Base-by-base conservation (phyloP, 2,329 filamentous ascomycete genomes). In the Ramularia collo-cygni region DNA sequence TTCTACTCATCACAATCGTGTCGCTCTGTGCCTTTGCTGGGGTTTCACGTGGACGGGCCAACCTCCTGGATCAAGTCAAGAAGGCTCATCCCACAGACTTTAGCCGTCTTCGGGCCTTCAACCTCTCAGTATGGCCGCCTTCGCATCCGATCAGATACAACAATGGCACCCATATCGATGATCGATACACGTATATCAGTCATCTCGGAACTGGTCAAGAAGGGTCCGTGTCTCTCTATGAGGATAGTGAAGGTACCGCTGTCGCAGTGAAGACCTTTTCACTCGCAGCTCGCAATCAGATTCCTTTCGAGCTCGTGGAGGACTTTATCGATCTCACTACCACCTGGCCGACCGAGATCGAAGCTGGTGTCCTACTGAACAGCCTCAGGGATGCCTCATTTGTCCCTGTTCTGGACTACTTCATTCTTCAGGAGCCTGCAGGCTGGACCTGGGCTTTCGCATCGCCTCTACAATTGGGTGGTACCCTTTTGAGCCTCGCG, bases 341-440 rank as follows among this genome's bases (percentile, higher is more conserved):
- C 7, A 26, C 29, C 6, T 51, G 48, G 48, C 48, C 48, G n/a
- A 42, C 48, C 12, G 48, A 51, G 28, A 44, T 51, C 19, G 48
- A 51, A 31, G 48, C 46, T 5, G 41, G 40, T 8, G 7, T 49
- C 15, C 37, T 38, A 3, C 35, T 51, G 7, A 29, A 17, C 4
- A 27, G 14, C 9, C 31, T 21, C 17, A 19, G 32, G 9, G 8
- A 29, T 2, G 37, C 38, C 10, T 34, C 38, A 6, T 47, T 35
- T 16, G 46, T 49, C 18, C 44, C 39, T 8, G 38, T 51, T 8
- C 24, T 42, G 5, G 48, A 49, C 24, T 49, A 49, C 27, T 51
- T 51, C 27, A 42, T 51, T 13, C 28, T 49, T 2, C 41, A 44
- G 17, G 28, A 30, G 6, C 19, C 29, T 9, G 17, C 15, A 3